Percentiles rank a stretch among this genome's conserved stretches.
These are phyloP conservation scores for Sclerotinia nivalis DNA, from an alignment of 2,329 filamentous ascomycete species.

Conservation along the genomic window DNA sequence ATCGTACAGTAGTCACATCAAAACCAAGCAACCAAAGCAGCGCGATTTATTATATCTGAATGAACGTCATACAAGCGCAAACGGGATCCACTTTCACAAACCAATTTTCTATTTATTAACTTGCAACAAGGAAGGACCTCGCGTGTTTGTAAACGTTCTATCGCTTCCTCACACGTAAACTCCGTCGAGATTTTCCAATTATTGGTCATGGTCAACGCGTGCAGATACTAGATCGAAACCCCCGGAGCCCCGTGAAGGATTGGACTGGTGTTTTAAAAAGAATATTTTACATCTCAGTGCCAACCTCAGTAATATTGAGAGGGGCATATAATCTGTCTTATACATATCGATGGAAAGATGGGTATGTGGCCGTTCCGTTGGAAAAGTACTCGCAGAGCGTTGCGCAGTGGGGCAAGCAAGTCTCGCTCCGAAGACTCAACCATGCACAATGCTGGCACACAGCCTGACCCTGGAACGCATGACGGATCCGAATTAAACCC, in stretches of 20 bases:
- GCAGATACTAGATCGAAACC: constrained; percentile 21
- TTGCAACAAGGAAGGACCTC: constrained; percentile 25
- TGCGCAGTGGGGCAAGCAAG: constrained; percentile 55
- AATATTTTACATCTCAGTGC: constrained; percentile 10
- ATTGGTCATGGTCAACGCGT: constrained; percentile 18
- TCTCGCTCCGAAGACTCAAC: constrained; percentile 55
- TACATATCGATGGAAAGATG: constrained; percentile 52
- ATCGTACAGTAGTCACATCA: neutral
- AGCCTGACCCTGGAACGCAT: constrained; percentile 37
- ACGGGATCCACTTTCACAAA: constrained; percentile 19
- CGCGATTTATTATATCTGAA: neutral
- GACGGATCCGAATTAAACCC: constrained; percentile 40
- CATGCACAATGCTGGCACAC: constrained; percentile 42
- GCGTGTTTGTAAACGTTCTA: constrained; percentile 12
- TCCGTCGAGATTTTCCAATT: constrained; percentile 16
- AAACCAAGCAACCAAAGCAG: neutral
- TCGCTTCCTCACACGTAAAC: constrained; percentile 7
- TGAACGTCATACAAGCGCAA: constrained; percentile 22
- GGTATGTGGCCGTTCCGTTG: constrained; percentile 82
- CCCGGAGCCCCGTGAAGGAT: neutral
- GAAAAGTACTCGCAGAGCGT: constrained; percentile 65
- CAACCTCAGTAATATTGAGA: constrained; percentile 18
- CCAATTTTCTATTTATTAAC: constrained; percentile 21
- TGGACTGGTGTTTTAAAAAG: neutral
- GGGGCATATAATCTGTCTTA: constrained; percentile 23